Conservation (phyloP, 2,329 filamentous ascomycete species). For the Diplodia corticola region DNA sequence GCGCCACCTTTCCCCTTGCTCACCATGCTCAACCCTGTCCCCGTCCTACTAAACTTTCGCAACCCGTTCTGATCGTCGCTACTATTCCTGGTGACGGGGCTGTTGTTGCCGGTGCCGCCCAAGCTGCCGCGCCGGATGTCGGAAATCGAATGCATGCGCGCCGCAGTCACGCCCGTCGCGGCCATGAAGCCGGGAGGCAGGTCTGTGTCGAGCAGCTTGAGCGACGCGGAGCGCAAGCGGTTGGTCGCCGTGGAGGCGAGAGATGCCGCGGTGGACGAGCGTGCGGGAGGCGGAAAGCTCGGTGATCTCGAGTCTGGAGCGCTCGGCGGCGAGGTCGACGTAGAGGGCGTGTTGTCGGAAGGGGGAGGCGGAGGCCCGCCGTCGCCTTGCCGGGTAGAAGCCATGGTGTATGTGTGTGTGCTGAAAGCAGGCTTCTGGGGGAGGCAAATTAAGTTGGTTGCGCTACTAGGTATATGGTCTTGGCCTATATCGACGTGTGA, state of each 20-base stretch:
- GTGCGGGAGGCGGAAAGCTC: background rate
- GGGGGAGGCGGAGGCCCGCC: background rate
- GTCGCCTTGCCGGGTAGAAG: background rate
- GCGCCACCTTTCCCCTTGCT: background rate
- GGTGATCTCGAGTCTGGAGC: background rate
- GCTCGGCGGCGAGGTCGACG: background rate
- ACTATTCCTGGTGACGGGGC: constrained; percentile 30
- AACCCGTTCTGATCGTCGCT: constrained; percentile 27
- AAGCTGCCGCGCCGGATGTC: constrained; percentile 45
- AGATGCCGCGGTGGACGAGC: constrained; percentile 33
- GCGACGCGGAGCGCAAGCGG: constrained; percentile 38
- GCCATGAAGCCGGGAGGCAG: constrained; percentile 47
- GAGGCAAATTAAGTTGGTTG: background rate
- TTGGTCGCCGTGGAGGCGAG: constrained; percentile 29
- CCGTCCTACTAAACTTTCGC: constrained; percentile 22
- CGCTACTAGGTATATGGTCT: background rate
- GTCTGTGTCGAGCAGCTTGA: constrained; percentile 41
- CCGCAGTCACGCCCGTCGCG: constrained; percentile 44
- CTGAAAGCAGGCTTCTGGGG: background rate
- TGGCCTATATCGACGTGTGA: constrained; percentile 14
- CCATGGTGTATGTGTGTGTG: background rate
- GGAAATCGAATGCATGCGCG: constrained; percentile 44
- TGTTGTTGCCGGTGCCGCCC: constrained; percentile 31
- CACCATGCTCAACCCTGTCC: background rate
- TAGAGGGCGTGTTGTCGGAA: background rate